Percentiles rank a stretch among this genome's conserved stretches.
These are phyloP conservation scores for Penicillium cinerascens DNA, from an alignment of 495 filamentous ascomycete species.

Conservation along the genomic window DNA sequence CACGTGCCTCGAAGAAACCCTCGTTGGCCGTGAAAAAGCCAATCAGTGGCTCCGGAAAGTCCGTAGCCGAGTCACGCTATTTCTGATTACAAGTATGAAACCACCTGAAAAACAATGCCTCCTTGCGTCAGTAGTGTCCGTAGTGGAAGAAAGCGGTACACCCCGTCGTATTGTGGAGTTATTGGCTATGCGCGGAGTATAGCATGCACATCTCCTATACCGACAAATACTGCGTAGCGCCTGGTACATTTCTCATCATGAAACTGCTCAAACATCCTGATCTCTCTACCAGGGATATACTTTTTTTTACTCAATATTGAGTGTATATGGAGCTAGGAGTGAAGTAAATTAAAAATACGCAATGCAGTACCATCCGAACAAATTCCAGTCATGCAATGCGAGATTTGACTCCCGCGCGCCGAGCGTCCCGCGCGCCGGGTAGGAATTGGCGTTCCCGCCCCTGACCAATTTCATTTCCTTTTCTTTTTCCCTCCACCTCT, in stretches of 20 bases:
- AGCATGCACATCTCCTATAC: neutral
- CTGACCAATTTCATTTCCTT: conserved; percentile 22
- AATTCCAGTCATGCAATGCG: neutral
- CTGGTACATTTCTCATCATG: neutral
- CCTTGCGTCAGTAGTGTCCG: neutral
- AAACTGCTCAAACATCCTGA: neutral
- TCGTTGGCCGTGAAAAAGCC: neutral
- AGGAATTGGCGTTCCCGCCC: conserved; percentile 23
- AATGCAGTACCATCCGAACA: neutral
- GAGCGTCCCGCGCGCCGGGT: conserved; percentile 9
- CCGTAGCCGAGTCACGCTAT: conserved; percentile 20
- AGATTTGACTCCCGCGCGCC: neutral
- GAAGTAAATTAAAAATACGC: neutral
- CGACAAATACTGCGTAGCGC: conserved; percentile 1
- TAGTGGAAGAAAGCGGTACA: neutral
- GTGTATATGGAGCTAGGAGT: neutral
- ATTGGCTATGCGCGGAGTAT: neutral
- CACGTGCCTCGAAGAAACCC: conserved; percentile 11
- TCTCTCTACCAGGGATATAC: neutral
- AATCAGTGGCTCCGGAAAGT: conserved; percentile 9
- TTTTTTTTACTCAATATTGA: neutral
- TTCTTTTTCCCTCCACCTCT: conserved; percentile 17
- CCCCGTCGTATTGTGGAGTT: neutral
- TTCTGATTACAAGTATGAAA: neutral
- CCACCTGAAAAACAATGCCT: neutral